Percentiles rank a stretch among this genome's conserved stretches.
phyloP scores from a whole-genome alignment of 2,329 filamentous ascomycete genomes.

The Arthrobotrys sinensis region DNA sequence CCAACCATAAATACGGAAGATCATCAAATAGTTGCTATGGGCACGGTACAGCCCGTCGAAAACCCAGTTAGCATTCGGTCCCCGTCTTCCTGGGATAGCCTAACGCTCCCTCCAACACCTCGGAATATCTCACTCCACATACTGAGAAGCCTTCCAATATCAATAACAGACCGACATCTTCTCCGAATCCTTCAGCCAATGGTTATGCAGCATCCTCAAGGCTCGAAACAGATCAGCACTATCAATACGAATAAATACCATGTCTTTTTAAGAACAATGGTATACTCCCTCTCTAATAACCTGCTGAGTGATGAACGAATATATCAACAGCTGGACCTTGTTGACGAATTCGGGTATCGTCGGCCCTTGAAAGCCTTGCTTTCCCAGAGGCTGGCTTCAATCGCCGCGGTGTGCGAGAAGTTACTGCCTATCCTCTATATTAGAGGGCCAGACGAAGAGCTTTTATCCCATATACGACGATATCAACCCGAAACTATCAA shows the following conservation, averaged over 20 bases:
- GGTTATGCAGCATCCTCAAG: background rate
- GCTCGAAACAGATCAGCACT: background rate
- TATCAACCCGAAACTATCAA: background rate
- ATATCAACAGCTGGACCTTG: background rate
- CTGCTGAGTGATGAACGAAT: background rate
- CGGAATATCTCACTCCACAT: background rate
- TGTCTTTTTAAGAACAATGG: background rate
- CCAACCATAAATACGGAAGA: too few relatives aligned
- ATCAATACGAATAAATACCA: slow-evolving; percentile 8
- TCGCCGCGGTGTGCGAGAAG: background rate
- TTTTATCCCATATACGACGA: background rate
- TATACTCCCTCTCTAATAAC: slow-evolving; percentile 2
- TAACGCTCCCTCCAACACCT: background rate
- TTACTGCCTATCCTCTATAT: slow-evolving; percentile 5
- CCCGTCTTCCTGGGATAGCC: background rate
- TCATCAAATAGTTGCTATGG: too few relatives aligned
- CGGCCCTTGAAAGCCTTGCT: background rate
- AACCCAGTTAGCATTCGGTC: background rate
- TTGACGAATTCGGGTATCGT: slow-evolving; percentile 6
- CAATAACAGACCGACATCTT: background rate
- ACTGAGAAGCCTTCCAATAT: background rate
- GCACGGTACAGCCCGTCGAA: background rate
- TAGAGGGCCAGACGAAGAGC: background rate
- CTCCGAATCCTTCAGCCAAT: background rate
- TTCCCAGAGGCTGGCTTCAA: background rate